These are phyloP conservation scores for Penicillium griseofulvum DNA, from an alignment of 2,329 filamentous ascomycete genomes.

Conservation along the genomic window DNA sequence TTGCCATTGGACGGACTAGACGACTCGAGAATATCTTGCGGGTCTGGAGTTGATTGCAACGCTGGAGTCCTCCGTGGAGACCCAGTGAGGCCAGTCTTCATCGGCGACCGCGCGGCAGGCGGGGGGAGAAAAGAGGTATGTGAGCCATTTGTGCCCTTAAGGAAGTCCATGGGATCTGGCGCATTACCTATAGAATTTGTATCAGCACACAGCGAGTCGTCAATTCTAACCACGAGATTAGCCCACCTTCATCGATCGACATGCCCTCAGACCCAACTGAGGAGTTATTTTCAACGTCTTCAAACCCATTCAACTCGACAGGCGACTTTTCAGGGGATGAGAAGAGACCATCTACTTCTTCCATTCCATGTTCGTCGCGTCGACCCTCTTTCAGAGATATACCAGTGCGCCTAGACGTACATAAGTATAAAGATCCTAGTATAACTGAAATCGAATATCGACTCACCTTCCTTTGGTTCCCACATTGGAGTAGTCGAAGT, in stretches of 20 bases:
- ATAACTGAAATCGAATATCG: constrained; percentile 5
- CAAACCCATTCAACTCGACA: constrained; percentile 31
- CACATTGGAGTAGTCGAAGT: constrained; percentile 49
- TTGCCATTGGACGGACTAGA: constrained; percentile 41
- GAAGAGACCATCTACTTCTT: constrained; percentile 81
- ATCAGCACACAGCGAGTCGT: constrained; percentile 8
- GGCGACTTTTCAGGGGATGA: constrained; percentile 76
- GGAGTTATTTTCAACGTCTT: constrained; percentile 41
- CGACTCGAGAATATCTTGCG: constrained; percentile 32
- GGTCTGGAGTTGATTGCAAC: constrained; percentile 43
- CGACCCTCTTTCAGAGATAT: constrained; percentile 75
- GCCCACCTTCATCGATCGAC: constrained; percentile 63
- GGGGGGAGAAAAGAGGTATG: constrained; percentile 39
- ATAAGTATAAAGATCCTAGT: constrained; percentile 11
- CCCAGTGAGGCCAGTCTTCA: constrained; percentile 44
- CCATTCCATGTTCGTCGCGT: constrained; percentile 89
- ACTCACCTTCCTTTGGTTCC: constrained; percentile 48
- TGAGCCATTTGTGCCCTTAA: constrained; percentile 34
- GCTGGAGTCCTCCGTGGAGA: constrained; percentile 44
- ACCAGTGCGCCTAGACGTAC: constrained; percentile 73
- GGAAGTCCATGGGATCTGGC: constrained; percentile 43
- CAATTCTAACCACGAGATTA: background rate
- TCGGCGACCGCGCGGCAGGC: constrained; percentile 45
- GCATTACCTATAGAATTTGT: constrained; percentile 34
- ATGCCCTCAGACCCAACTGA: constrained; percentile 58